Base-by-base conservation (phyloP, 768 basidiomycete genomes). In the Xerocomellus intermedius region DNA sequence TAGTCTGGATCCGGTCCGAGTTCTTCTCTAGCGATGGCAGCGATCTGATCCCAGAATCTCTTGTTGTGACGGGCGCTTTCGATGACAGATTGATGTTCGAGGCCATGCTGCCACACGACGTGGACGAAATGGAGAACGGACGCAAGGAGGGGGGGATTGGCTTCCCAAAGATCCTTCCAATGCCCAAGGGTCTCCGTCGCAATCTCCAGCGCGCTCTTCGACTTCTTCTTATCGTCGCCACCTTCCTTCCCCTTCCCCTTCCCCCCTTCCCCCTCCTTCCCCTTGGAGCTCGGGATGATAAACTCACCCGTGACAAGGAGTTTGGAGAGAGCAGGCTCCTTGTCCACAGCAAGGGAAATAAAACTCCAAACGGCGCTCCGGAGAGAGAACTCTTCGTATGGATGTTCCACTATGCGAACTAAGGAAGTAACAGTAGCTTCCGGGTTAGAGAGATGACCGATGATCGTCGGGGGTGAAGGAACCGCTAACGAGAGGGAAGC, bases 311-410 rank as follows among this genome's bases (percentile, higher is more conserved):
- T 79, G 32, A 94, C 85, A 55, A 94, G 85, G 26, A 97, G 75
- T 50, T 84, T 79, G 2, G 89, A 85, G 5, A 96, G 76, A 0
- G 94, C 92, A 1, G 95, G 93, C 66, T 94, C 93, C 57, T 86
- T 87, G 62, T 91, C 86, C 14, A 95, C 83, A 2, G 90, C 86
- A 17, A 91, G 77, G 0, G 89, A 74, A 37, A 96, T 85, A 59
- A 96, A 87, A 57, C 80, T 82, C 94, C 95, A 98, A 6, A 91
- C 83, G 0, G 87, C 81, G 47, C 81, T 86, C 19, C 89, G 84
- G 32, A 91, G 77, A 8, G 78, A 65, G 19, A 85, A 75, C 41
- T 93, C 91, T 30, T 92, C 87, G 59, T 89, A 91, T 0, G 91
- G 89, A 64, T 92, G 86, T 52, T 85, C 82, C 7, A 89, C 75